Conservation (phyloP, 495 filamentous ascomycete species). For the Bombardia bombarda region DNA sequence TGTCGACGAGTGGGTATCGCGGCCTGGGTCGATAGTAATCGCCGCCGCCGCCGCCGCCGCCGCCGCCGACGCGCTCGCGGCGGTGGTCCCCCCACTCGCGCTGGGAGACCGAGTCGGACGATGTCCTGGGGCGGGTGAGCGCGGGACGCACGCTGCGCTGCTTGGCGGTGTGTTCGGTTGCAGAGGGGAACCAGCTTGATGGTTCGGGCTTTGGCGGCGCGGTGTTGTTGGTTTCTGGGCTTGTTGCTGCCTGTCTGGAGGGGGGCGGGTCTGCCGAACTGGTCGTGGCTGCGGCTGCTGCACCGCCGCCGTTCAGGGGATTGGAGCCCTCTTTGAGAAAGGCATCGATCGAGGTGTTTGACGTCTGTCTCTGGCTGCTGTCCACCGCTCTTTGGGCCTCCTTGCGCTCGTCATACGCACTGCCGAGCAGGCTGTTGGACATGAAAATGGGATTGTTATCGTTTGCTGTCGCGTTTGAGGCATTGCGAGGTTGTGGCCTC, state of each 20-base stretch:
- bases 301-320: constrained; percentile 38
- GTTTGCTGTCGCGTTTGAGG: neutral
- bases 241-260: too few species aligned
- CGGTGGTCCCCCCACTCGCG: constrained; percentile 3
- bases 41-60: constrained; percentile 11
- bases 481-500: neutral
- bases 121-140: constrained; percentile 10
- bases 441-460: constrained; percentile 20
- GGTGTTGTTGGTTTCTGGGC: neutral
- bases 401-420: constrained; percentile 33
- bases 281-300: neutral
- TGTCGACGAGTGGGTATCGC: constrained; percentile 53
- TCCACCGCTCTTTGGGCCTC: constrained; percentile 20
- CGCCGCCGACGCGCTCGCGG: neutral
- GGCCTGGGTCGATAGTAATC: constrained; percentile 8
- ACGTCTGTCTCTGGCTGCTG: constrained; percentile 2
- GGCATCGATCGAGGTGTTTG: constrained; percentile 7
- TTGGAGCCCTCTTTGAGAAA: constrained; percentile 44
- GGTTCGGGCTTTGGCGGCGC: constrained; percentile 9
- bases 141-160: constrained; percentile 16
- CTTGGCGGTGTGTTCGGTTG: constrained; percentile 32
- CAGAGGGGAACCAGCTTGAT: constrained; percentile 38
- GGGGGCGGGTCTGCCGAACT: neutral
- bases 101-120: constrained; percentile 4
- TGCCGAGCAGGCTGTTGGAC: constrained; percentile 32